Percentiles rank a stretch among this genome's conserved stretches.
These are phyloP conservation scores for Erigeron philadelphicus DNA, from an alignment of 140 eudicot genomes.

Conservation along the genomic window DNA sequence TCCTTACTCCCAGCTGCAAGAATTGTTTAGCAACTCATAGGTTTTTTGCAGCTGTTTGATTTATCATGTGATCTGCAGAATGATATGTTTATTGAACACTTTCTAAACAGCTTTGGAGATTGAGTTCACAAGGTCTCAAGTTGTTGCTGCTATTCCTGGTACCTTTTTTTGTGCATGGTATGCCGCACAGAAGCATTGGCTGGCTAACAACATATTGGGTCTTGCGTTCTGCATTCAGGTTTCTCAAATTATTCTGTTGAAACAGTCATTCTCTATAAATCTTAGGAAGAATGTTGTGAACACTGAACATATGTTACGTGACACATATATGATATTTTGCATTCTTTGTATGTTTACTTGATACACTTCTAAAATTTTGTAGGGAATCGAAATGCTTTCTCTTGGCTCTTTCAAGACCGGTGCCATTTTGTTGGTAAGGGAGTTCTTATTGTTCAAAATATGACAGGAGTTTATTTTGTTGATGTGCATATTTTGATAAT, in stretches of 20 bases:
- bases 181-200: conserved; percentile 94
- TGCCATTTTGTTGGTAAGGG: conserved; percentile 81
- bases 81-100: conserved; percentile 8
- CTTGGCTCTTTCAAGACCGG: conserved; percentile 95
- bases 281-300: too few species aligned
- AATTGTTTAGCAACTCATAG: conserved; percentile 21
- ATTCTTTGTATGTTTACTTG: not conserved
- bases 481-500: not conserved
- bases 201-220: conserved; percentile 85
- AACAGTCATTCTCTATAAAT: too few species aligned
- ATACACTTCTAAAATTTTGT: conserved; percentile 8
- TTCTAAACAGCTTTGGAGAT: conserved; percentile 59
- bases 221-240: conserved; percentile 98
- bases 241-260: too few species aligned
- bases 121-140: conserved; percentile 88
- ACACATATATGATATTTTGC: not conserved
- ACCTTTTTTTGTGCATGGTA: conserved; percentile 94
- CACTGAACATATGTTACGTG: too few species aligned
- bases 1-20: too few species aligned
- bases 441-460: not conserved
- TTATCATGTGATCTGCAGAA: conserved; percentile 1
- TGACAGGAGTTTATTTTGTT: not conserved
- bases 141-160: conserved; percentile 83
- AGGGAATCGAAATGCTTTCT: conserved; percentile 99
- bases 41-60: conserved; percentile 14